Conservation (phyloP, 352 stramenopile genomes). For the Globisporangium barbulae region DNA sequence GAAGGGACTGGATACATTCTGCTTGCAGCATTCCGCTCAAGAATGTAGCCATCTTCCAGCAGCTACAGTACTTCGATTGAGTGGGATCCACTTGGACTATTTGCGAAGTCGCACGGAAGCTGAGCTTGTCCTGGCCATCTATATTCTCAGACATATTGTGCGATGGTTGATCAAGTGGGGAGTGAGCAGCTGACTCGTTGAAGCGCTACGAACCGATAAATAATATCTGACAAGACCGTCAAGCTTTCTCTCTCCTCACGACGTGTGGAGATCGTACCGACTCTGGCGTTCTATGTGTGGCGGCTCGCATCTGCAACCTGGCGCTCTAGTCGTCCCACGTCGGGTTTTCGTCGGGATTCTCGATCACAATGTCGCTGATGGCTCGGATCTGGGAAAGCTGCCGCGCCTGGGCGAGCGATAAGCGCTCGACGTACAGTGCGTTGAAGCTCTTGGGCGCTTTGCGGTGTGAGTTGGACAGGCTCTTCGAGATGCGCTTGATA, state of each 20-base stretch:
- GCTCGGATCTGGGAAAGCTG: slow-evolving; percentile 26
- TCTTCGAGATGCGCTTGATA: slow-evolving; percentile 10
- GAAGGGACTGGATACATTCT: too few species aligned
- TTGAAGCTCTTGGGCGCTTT: slow-evolving; percentile 27
- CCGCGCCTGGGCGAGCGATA: slow-evolving; percentile 34
- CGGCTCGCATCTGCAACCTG: too few species aligned
- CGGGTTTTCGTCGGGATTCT: slow-evolving; percentile 22
- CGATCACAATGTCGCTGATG: slow-evolving; percentile 28
- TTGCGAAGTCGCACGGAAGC: not conserved
- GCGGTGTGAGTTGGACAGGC: slow-evolving; percentile 22
- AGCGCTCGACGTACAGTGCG: slow-evolving; percentile 27
- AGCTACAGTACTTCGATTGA: not conserved
- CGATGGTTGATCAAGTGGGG: not conserved
- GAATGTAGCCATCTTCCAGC: not conserved
- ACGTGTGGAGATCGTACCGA: too few species aligned
- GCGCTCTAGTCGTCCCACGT: slow-evolving; percentile 19
- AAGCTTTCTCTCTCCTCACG: too few species aligned
- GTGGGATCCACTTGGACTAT: not conserved
- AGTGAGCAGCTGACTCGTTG: not conserved
- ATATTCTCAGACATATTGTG: too few species aligned
- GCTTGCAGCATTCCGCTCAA: not conserved
- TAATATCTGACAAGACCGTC: not conserved
- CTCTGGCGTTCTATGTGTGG: too few species aligned
- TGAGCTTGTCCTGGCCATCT: too few species aligned
- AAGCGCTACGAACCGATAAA: not conserved